Conservation (phyloP, 129 eudicot species). For the Apium graveolens region DNA sequence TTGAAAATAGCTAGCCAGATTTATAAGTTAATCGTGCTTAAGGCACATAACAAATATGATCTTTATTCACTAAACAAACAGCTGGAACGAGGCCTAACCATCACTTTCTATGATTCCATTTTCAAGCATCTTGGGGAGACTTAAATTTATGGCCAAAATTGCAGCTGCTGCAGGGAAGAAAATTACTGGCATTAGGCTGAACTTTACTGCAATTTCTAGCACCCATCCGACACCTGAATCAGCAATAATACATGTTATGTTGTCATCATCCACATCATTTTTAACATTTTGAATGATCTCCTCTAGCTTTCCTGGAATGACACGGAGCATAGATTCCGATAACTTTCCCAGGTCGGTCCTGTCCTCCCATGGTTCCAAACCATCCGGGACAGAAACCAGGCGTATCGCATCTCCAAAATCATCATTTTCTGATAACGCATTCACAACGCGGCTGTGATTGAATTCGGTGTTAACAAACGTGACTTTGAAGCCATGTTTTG, state of each 20-base stretch:
- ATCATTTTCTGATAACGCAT: slow-evolving; percentile 18
- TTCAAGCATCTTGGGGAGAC: slow-evolving; percentile 21
- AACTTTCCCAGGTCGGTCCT: slow-evolving; percentile 34
- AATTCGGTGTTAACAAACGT: slow-evolving; percentile 29
- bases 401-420: slow-evolving; percentile 14
- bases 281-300: slow-evolving; percentile 30
- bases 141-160: slow-evolving; percentile 17
- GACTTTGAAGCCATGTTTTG: slow-evolving; percentile 28
- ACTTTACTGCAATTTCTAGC: slow-evolving; percentile 29
- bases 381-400: slow-evolving; percentile 45
- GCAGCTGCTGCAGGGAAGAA: slow-evolving; percentile 46
- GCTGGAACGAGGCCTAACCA: slow-evolving; percentile 26
- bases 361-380: slow-evolving; percentile 54
- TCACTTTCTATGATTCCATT: slow-evolving; percentile 35
- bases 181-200: slow-evolving; percentile 25
- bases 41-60: neutral
- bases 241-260: slow-evolving; percentile 39
- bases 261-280: neutral
- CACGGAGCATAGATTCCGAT: slow-evolving; percentile 8
- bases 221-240: slow-evolving; percentile 42
- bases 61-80: too few relatives aligned
- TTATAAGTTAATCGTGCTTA: neutral
- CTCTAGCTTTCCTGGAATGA: slow-evolving; percentile 31
- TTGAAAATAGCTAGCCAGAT: neutral
- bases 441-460: slow-evolving; percentile 12